These are phyloP conservation scores for Acrasis kona DNA, from an alignment of 78 protist genomes.

Conservation along the genomic window DNA sequence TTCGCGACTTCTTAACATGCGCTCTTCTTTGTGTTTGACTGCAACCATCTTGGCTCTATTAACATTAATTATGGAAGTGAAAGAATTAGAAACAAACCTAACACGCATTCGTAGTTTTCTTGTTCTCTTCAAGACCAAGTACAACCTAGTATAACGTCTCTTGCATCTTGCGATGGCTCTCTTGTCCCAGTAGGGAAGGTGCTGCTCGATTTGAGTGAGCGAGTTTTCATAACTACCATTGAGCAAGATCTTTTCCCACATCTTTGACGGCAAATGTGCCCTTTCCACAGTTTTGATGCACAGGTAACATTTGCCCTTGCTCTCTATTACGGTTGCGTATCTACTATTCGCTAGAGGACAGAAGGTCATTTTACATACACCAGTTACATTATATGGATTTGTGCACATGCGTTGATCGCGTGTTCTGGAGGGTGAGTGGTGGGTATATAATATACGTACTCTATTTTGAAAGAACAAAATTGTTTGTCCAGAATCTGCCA, in stretches of 20 bases:
- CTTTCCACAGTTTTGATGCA: constrained; percentile 95
- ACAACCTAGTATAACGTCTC: constrained; percentile 80
- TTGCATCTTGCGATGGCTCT: constrained; percentile 59
- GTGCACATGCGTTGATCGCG: constrained; percentile 58
- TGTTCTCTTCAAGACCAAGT: constrained; percentile 84
- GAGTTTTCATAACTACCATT: constrained; percentile 56
- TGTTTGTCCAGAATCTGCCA: background rate
- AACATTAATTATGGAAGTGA: no score
- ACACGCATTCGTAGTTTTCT: constrained; percentile 41
- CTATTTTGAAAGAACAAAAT: background rate
- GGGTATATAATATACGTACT: no score
- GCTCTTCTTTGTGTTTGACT: background rate
- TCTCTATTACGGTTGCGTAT: constrained; percentile 82
- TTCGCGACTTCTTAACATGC: background rate
- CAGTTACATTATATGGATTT: constrained; percentile 85
- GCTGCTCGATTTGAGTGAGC: constrained; percentile 54
- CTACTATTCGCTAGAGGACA: constrained; percentile 94
- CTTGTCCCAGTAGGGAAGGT: constrained; percentile 80
- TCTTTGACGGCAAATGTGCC: constrained; percentile 83
- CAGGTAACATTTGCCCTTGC: constrained; percentile 65
- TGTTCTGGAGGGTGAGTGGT: no score
- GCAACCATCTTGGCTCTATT: background rate
- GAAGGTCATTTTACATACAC: constrained; percentile 75
- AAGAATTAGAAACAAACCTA: no score
- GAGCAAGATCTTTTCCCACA: constrained; percentile 87